A percentile compares a stretch with the other conserved stretches of the same genome.
phyloP scores from a whole-genome alignment of 2,329 filamentous ascomycete species.

The Sclerotinia sclerotiorum region DNA sequence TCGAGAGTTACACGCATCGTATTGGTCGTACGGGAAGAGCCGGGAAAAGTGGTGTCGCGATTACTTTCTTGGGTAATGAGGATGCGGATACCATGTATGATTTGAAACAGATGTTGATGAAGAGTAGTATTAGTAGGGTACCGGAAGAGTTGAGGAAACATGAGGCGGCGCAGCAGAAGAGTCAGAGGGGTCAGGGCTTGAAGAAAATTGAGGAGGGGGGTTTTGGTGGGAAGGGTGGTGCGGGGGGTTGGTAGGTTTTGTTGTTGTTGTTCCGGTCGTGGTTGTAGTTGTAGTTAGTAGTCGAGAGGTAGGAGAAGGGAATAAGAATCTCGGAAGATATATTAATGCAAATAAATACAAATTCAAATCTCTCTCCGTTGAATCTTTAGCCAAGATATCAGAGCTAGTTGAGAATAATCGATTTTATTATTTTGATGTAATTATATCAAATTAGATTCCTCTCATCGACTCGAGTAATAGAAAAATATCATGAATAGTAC shows the following conservation, averaged over 20 bases:
- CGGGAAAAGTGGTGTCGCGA: constrained; percentile 92
- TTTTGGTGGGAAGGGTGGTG: constrained; percentile 43
- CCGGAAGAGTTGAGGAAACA: constrained; percentile 89
- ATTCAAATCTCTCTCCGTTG: too few relatives aligned
- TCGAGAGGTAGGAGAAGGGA: background rate
- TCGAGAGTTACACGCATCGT: constrained; percentile 95
- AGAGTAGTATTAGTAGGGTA: constrained; percentile 83
- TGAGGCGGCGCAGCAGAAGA: constrained; percentile 86
- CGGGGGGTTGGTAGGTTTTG: constrained; percentile 15
- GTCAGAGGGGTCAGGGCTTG: constrained; percentile 47
- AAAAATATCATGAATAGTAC: too few relatives aligned
- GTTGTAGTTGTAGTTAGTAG: too few relatives aligned
- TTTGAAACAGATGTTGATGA: constrained; percentile 90
- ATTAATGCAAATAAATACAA: background rate
- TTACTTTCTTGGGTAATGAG: constrained; percentile 91
- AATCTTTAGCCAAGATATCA: too few relatives aligned
- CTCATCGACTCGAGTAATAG: too few relatives aligned
- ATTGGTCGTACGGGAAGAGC: constrained; percentile 96
- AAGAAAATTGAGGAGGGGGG: constrained; percentile 49
- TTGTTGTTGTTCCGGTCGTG: too few relatives aligned
- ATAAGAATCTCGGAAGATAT: background rate
- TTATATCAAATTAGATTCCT: too few relatives aligned
- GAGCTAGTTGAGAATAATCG: too few relatives aligned
- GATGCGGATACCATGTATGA: constrained; percentile 91
- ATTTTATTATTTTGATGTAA: too few relatives aligned